phyloP scores from a whole-genome alignment of 768 basidiomycete genomes.

The Hericium rajendrae region DNA sequence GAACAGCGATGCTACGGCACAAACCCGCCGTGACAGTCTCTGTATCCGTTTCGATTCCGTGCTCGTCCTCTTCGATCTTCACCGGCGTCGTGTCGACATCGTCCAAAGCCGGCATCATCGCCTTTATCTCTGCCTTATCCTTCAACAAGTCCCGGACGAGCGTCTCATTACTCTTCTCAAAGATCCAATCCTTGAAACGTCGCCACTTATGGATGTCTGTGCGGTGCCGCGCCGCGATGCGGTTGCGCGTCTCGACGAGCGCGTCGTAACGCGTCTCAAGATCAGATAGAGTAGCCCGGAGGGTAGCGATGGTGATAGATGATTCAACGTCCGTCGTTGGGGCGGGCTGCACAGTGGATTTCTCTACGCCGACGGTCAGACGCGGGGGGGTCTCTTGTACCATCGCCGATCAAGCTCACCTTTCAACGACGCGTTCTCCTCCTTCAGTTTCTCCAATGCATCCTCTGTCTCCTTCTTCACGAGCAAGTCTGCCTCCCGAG shows the following conservation, averaged over 20 bases:
- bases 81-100: no score
- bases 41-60: no score
- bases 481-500: background rate
- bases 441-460: background rate
- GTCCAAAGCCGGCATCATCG: no score
- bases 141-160: no score
- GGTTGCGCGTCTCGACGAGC: background rate
- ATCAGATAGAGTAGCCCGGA: background rate
- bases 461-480: background rate
- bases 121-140: no score
- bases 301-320: background rate
- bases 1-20: no score
- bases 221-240: background rate
- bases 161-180: background rate
- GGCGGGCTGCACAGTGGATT: background rate
- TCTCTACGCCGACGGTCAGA: background rate
- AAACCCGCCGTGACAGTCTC: no score
- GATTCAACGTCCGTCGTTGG: background rate
- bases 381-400: background rate
- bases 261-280: background rate
- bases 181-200: constrained; percentile 6
- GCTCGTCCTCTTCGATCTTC: no score
- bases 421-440: background rate
- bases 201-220: constrained; percentile 1
- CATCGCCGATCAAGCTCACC: background rate